phyloP scores from a whole-genome alignment of 2,329 filamentous ascomycete species.

The Microdochium nivale region DNA sequence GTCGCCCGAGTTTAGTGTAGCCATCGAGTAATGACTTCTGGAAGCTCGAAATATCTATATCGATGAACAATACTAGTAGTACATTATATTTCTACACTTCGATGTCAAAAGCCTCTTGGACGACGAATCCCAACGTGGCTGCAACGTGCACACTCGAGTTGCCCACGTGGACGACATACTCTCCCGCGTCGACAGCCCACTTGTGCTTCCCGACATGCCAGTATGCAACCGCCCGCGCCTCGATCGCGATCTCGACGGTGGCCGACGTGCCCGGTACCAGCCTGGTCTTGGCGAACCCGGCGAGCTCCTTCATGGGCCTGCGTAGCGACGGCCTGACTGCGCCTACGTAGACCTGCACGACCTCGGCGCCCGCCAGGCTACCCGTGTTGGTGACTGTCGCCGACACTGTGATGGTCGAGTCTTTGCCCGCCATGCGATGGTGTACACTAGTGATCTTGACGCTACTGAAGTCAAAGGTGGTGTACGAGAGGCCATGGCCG shows the following conservation, averaged over 20 bases:
- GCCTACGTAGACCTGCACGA: neutral
- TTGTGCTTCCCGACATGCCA: constrained; percentile 57
- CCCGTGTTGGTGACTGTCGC: neutral
- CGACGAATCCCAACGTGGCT: neutral
- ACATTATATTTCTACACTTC: too few relatives aligned
- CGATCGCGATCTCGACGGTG: constrained; percentile 33
- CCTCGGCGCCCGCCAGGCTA: neutral
- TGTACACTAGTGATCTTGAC: neutral
- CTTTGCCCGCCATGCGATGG: neutral
- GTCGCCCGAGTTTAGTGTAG: too few relatives aligned
- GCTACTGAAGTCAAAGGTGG: neutral
- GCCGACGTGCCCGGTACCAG: constrained; percentile 48
- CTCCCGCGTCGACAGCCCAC: constrained; percentile 61
- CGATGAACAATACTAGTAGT: too few relatives aligned
- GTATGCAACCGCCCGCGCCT: constrained; percentile 48
- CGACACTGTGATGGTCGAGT: neutral
- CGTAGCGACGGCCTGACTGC: constrained; percentile 38
- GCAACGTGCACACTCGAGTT: constrained; percentile 8
- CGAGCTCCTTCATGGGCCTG: constrained; percentile 47
- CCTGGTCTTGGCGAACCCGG: constrained; percentile 58
- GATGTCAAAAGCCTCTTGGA: neutral
- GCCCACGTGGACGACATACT: constrained; percentile 51
- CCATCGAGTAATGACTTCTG: too few relatives aligned
- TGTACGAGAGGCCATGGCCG: neutral
- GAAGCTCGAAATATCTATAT: too few relatives aligned